Evolutionary conservation across 805 yeast species (phyloP).

Genomic region (Nakazawaea ishiwadae): DNA sequence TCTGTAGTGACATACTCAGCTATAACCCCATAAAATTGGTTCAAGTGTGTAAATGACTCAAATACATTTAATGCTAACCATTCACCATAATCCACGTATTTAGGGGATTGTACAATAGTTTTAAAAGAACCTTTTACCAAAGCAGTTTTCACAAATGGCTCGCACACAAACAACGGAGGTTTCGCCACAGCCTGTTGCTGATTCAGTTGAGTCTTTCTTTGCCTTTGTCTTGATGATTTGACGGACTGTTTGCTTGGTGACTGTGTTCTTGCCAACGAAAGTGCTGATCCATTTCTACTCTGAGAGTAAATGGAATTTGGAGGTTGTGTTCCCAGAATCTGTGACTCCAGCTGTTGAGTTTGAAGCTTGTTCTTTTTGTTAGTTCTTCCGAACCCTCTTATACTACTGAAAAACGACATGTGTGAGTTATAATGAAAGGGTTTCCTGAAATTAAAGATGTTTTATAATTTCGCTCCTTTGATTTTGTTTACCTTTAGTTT

Average conservation of each 20-base stretch:
- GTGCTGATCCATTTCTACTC: constrained; percentile 38
- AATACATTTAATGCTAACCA: constrained; percentile 94
- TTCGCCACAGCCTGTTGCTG: constrained; percentile 29
- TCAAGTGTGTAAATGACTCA: constrained; percentile 80
- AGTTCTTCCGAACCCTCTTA: constrained; percentile 57
- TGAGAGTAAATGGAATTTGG: constrained; percentile 28
- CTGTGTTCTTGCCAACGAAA: constrained; percentile 42
- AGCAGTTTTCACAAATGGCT: constrained; percentile 91
- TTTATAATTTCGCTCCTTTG: not conserved
- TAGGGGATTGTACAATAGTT: constrained; percentile 92
- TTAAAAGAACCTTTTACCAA: constrained; percentile 94
- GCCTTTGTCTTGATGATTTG: constrained; percentile 20
- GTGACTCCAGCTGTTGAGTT: not conserved
- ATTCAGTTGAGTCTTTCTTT: constrained; percentile 16
- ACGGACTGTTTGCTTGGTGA: constrained; percentile 42
- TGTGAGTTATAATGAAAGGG: no score
- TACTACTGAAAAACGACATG: constrained; percentile 36
- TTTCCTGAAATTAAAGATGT: no score
- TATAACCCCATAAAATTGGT: constrained; percentile 86
- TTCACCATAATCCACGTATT: constrained; percentile 89
- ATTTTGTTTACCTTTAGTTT: not conserved
- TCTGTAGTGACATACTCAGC: constrained; percentile 90
- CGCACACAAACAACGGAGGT: constrained; percentile 73
- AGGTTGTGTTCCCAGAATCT: constrained; percentile 18
- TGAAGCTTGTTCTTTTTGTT: constrained; percentile 26